Percentiles rank a stretch among this genome's conserved stretches.
phyloP scores from a whole-genome alignment of 768 basidiomycete species.

The Lactarius quietus region DNA sequence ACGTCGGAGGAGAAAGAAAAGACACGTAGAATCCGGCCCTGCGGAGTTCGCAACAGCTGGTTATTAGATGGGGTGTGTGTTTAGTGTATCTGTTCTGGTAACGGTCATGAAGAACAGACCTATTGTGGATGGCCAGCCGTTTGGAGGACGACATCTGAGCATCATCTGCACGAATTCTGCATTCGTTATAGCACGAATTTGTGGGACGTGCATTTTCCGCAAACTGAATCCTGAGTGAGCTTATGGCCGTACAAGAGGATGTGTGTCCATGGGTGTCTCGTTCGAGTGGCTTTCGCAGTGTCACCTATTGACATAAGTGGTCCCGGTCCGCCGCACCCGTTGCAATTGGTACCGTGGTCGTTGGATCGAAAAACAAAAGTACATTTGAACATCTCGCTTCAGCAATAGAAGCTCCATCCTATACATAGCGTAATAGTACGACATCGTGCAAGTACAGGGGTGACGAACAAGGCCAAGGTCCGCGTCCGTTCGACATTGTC shows the following conservation, averaged over 20 bases:
- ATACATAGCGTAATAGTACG: slow-evolving; percentile 21
- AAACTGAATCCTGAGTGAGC: neutral
- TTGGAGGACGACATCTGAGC: slow-evolving; percentile 43
- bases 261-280: neutral
- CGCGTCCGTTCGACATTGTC: slow-evolving; percentile 54
- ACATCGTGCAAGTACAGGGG: slow-evolving; percentile 42
- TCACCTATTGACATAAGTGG: neutral
- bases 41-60: slow-evolving; percentile 76
- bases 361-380: neutral
- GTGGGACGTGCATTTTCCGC: neutral
- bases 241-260: neutral
- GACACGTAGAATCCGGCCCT: slow-evolving; percentile 78
- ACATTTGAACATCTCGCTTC: neutral
- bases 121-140: slow-evolving; percentile 47
- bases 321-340: neutral
- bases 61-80: neutral
- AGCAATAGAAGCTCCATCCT: slow-evolving; percentile 10
- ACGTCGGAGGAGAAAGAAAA: slow-evolving; percentile 60
- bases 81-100: neutral
- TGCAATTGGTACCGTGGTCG: neutral
- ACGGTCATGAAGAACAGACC: slow-evolving; percentile 33
- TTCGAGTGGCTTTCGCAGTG: neutral
- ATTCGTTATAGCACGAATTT: slow-evolving; percentile 18
- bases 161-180: slow-evolving; percentile 51
- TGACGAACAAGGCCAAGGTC: slow-evolving; percentile 48